Evolutionary conservation across 164 flowering plant species (phyloP), one percentile per base, ranked within the genome.

Genomic region (Vitis riparia): DNA sequence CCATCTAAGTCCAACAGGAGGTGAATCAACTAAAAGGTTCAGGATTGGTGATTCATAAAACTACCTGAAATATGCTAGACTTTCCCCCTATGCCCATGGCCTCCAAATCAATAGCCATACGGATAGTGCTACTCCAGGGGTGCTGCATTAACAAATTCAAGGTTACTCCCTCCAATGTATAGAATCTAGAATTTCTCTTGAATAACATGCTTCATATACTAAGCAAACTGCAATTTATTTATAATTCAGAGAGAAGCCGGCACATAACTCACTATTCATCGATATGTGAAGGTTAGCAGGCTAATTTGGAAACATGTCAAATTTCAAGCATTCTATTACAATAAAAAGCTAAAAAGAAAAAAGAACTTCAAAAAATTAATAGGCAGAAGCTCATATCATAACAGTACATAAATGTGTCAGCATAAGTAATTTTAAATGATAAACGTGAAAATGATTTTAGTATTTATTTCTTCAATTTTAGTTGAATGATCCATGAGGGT

Each of bases 41-140:
- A 66, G 44, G 4, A 52, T 53, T 9, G 32, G 27, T 13, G 19
- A 63, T n/a, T 57, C n/a, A 55, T 52, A 51, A 23, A 57, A 70
- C 17, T 2, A 95, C 99, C 99, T 95, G 98, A 80, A 95, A 95
- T 72, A 95, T 86, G 72, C 83, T 70, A 60, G 99, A 93, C 75
- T 86, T 88, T 51, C 99, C 99, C 62, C 99, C 99, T 65, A 87
- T 80, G 12, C 99, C 98, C 96, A 95, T 93, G 70, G 99, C 98
- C 82, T 95, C 99, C 80, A 95, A 80, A 82, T 95, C 98, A 78
- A 95, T 75, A 58, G 91, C 96, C 82, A 93, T 58, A 48, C 93
- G 88, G 68, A 95, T 62, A 32, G 92, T 85, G 71, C 73, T 72
- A 63, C 92, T 89, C 99, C 98, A 93, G 8, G 97, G 93, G 78